Evolutionary conservation across 164 flowering plant species (phyloP), one percentile per base, ranked within the genome.

Genomic region (Nymphaea thermarum): DNA sequence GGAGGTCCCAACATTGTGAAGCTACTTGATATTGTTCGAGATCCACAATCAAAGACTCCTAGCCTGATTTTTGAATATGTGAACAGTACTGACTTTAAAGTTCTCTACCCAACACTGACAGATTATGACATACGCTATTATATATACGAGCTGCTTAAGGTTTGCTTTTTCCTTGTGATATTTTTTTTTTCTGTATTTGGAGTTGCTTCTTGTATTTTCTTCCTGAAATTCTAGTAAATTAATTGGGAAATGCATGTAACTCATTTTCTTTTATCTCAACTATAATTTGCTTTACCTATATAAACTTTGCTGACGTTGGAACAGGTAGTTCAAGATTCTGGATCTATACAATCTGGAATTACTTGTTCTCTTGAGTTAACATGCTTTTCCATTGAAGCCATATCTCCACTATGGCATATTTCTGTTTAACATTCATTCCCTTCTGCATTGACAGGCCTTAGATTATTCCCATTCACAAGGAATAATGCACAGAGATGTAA

Each of bases 1-100:
- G 96, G 92, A 43, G 97, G 97, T 12, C 86, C 92, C 67, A 90
- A 90, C 79, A 73, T 88, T 81, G 87, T 86, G 71, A 87, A 87
- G 75, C 82, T 87, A 66, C 82, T 82, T 68, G 90, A 87, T 67
- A 82, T 86, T 75, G 90, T 87, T 64, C 79, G 88, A 71, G 88
- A 87, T 79, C 87, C 83, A 69, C 86, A 84, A 66, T 86, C 91
- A 36, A 88, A 86, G 74, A 88, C 91, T 72, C 91, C 93, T 43
- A 86, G 93, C 75, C 70, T 88, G 80, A 80, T 86, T 18, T 87
- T 87, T 77, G 90, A 87, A 75, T 78, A 79, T 75, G 90, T 87
- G 68, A 86, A 88, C 85, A 88, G 85, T 69, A 84, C 90, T 55
- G 89, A 88, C 73, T 88, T 88, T 66, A 86, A 86, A 81, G 75